Conservation (phyloP, 495 filamentous ascomycete genomes). For the Letharia columbiana region DNA sequence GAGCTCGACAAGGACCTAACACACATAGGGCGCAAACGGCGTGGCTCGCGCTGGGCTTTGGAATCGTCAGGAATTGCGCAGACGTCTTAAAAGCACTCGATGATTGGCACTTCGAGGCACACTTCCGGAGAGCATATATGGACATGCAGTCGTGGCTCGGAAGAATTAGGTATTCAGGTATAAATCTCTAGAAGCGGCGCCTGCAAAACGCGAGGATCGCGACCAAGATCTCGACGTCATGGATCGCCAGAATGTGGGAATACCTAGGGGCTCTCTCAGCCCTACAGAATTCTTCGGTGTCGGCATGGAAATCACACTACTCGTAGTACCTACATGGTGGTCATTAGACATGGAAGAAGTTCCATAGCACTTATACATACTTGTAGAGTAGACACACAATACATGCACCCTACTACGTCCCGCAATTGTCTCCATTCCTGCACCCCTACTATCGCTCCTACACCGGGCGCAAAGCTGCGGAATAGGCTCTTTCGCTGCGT, state of each 20-base stretch:
- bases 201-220: not conserved
- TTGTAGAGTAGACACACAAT: too few species aligned
- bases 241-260: not conserved
- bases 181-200: not conserved
- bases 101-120: not conserved
- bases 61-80: not conserved
- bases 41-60: not conserved
- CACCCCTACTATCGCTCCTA: too few species aligned
- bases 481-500: too few species aligned
- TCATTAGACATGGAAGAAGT: too few species aligned
- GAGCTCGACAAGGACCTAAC: not conserved
- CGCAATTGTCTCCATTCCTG: too few species aligned
- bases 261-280: not conserved
- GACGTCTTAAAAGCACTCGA: not conserved
- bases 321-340: too few species aligned
- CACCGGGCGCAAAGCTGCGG: too few species aligned
- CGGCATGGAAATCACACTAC: too few species aligned
- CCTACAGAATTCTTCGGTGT: not conserved
- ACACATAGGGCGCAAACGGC: not conserved
- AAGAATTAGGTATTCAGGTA: not conserved
- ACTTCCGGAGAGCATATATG: not conserved
- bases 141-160: not conserved
- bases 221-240: conserved; percentile 4
- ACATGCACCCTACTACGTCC: too few species aligned
- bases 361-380: too few species aligned